phyloP scores from a whole-genome alignment of 2,329 filamentous ascomycete genomes.

The Ceratocystis diversiconidia region DNA sequence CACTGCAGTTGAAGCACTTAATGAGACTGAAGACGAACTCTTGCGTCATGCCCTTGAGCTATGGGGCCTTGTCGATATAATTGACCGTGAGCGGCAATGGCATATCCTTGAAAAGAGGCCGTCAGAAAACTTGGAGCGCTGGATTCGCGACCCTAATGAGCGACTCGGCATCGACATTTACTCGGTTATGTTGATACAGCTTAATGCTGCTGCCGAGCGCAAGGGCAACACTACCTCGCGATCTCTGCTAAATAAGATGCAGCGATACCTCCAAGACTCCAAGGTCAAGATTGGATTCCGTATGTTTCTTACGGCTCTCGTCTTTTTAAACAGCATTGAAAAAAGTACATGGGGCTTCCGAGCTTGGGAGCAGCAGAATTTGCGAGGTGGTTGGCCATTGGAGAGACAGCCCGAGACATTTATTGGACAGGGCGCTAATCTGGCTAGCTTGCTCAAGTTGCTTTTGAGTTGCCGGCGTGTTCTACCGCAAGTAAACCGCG shows the following conservation, averaged over 20 bases:
- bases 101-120: slow-evolving; percentile 37
- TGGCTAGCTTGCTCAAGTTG: slow-evolving; percentile 47
- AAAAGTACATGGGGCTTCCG: slow-evolving; percentile 57
- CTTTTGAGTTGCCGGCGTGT: slow-evolving; percentile 46
- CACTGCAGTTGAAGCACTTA: slow-evolving; percentile 32
- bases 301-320: slow-evolving; percentile 46
- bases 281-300: slow-evolving; percentile 45
- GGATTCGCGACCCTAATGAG: slow-evolving; percentile 35
- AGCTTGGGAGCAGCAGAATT: slow-evolving; percentile 49
- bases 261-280: slow-evolving; percentile 46
- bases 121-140: slow-evolving; percentile 29
- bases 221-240: slow-evolving; percentile 47
- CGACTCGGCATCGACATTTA: slow-evolving; percentile 43
- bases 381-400: slow-evolving; percentile 46
- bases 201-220: slow-evolving; percentile 50
- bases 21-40: slow-evolving; percentile 38
- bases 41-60: slow-evolving; percentile 46
- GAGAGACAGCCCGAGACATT: slow-evolving; percentile 42
- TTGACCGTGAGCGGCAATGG: slow-evolving; percentile 51
- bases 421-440: slow-evolving; percentile 43
- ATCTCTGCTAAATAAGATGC: slow-evolving; percentile 43
- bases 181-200: slow-evolving; percentile 47
- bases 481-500: slow-evolving; percentile 38
- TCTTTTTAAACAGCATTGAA: slow-evolving; percentile 51
- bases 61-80: slow-evolving; percentile 51